These are phyloP conservation scores for Talaromyces sp. DNA, from an alignment of 2,329 filamentous ascomycete species.

Conservation along the genomic window DNA sequence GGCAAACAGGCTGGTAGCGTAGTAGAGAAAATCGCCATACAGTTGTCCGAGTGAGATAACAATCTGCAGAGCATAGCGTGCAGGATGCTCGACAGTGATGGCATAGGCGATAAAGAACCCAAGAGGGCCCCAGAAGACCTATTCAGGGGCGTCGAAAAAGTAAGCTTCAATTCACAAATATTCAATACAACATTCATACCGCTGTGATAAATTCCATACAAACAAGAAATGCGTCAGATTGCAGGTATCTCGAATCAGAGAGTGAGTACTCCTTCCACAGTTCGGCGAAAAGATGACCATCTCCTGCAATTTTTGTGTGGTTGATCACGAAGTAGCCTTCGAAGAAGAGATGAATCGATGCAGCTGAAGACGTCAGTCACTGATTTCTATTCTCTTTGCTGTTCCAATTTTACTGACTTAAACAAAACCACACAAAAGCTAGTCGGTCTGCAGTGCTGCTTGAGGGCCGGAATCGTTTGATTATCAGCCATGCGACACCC, in stretches of 20 bases:
- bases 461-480: constrained; percentile 45
- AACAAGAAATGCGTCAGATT: constrained; percentile 72
- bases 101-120: constrained; percentile 46
- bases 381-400: background rate
- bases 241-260: constrained; percentile 81
- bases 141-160: background rate
- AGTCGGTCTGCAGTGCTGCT: constrained; percentile 47
- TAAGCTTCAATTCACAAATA: background rate
- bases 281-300: constrained; percentile 61
- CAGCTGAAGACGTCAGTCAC: constrained; percentile 8
- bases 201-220: constrained; percentile 77
- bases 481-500: constrained; percentile 44
- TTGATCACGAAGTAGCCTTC: constrained; percentile 69
- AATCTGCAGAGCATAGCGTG: constrained; percentile 46
- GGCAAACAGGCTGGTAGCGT: constrained; percentile 49
- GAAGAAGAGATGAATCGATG: constrained; percentile 60
- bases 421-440: constrained; percentile 62
- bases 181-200: background rate
- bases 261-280: constrained; percentile 90
- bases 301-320: constrained; percentile 32
- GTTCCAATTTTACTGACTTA: constrained; percentile 45
- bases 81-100: constrained; percentile 44
- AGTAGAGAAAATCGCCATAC: constrained; percentile 53
- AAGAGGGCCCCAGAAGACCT: constrained; percentile 50
- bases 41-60: constrained; percentile 51